Base-by-base conservation (phyloP, 345 rosid genomes). In the Punica granatum region DNA sequence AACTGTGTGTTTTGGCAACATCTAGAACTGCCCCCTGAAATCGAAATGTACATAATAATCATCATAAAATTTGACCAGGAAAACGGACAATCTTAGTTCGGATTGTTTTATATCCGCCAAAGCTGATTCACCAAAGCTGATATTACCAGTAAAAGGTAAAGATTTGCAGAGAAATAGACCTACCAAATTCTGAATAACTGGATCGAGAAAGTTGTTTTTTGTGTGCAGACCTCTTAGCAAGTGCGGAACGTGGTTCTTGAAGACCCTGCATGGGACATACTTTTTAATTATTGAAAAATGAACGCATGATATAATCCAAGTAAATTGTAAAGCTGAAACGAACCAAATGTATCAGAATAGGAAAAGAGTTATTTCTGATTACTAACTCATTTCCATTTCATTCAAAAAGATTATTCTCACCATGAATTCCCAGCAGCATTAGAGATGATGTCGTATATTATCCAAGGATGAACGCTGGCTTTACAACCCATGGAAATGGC, bases 401-500 rank as follows among this genome's bases (percentile, higher is more conserved):
- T 23, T 2, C 33, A 43, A 69, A 36, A 64, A 69, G 46, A 35
- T 54, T 75, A 67, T 34, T 66, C 89, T 70, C 67, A 93, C 98
- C 98, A 86, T 75, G 98, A 93, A 77, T 86, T 93, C 72, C 98
- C 98, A 78, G 98, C 98, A 67, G 98, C 97, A 83, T 90, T 88
- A 60, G 98, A 87, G 72, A 93, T 85, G 73, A 93, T 93, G 80
- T 93, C 85, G 74, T 93, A 93, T 75, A 90, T 78, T 66, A 93
- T 90, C 94, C 92, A 87, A 21, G 98, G 98, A 85, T 93, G 92
- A 69, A 89, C 81, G 64, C 86, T 86, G 26, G 84, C 88, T 70
- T 82, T 79, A 39, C 84, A 73, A 73, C 92, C 89, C 66, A 93
- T 82, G 67, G 88, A 81, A 74, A 93, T 84, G 69, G 97, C 98